Conservation (phyloP, 495 filamentous ascomycete species). For the Evansstolkia leycettana region DNA sequence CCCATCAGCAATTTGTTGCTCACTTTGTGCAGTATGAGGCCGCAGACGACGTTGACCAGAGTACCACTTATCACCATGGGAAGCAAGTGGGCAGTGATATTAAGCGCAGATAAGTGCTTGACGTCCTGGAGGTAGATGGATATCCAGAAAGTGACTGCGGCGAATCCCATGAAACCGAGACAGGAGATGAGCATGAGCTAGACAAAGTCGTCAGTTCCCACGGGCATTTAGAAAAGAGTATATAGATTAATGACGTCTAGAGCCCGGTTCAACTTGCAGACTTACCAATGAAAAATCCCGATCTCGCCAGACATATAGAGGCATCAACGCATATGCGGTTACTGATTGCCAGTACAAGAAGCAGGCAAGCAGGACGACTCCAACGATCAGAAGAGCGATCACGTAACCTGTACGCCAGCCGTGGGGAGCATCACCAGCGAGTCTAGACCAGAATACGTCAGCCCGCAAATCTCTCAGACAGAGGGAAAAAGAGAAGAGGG, state of each 20-base stretch:
- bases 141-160: constrained; percentile 21
- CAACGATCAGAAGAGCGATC: constrained; percentile 47
- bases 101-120: constrained; percentile 25
- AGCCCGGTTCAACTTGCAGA: background rate
- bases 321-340: constrained; percentile 20
- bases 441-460: no score
- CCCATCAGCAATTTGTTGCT: constrained; percentile 35
- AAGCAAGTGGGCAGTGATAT: constrained; percentile 40
- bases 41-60: constrained; percentile 40
- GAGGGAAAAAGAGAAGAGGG: background rate
- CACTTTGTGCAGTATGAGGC: constrained; percentile 41
- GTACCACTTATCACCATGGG: constrained; percentile 42
- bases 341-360: constrained; percentile 54
- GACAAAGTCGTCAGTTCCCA: constrained; percentile 2
- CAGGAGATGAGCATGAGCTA: constrained; percentile 21
- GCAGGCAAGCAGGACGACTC: constrained; percentile 40
- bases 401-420: constrained; percentile 53
- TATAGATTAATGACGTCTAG: constrained; percentile 1
- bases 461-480: no score
- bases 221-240: background rate
- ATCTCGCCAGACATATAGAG: constrained; percentile 25
- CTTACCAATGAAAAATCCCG: constrained; percentile 24
- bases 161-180: constrained; percentile 27
- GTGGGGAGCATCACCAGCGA: constrained; percentile 29
- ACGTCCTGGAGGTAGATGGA: constrained; percentile 33